A percentile compares a stretch with the other conserved stretches of the same genome.
These are phyloP conservation scores for Jackrogersella multiformis DNA, from an alignment of 495 filamentous ascomycete species.

Conservation along the genomic window DNA sequence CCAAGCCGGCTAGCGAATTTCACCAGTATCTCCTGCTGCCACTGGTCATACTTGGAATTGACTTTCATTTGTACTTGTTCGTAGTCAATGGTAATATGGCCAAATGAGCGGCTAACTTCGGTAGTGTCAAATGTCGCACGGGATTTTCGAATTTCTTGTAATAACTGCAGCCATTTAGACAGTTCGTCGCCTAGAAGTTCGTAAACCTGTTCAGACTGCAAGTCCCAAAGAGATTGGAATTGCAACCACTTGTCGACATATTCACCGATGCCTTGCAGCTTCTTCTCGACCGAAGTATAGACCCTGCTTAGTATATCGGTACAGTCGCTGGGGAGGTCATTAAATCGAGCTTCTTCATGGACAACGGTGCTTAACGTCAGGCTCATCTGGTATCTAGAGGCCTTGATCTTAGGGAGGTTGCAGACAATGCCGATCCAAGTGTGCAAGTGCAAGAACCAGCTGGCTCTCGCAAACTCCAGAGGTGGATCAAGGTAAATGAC, in stretches of 20 bases:
- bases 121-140: slow-evolving; percentile 95
- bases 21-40: slow-evolving; percentile 94
- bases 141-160: slow-evolving; percentile 94
- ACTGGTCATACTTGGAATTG: slow-evolving; percentile 98
- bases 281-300: slow-evolving; percentile 81
- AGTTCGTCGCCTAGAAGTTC: slow-evolving; percentile 90
- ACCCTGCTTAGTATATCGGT: slow-evolving; percentile 78
- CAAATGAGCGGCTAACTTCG: slow-evolving; percentile 88
- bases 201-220: slow-evolving; percentile 94
- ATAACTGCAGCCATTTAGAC: slow-evolving; percentile 88
- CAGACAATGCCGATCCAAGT: slow-evolving; percentile 92
- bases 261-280: slow-evolving; percentile 73
- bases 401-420: slow-evolving; percentile 90
- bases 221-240: slow-evolving; percentile 98
- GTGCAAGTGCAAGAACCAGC: slow-evolving; percentile 92
- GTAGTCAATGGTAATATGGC: slow-evolving; percentile 93
- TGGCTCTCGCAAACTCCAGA: slow-evolving; percentile 87
- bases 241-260: slow-evolving; percentile 98
- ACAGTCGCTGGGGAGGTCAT: slow-evolving; percentile 85
- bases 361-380: slow-evolving; percentile 67
- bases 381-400: slow-evolving; percentile 92
- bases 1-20: slow-evolving; percentile 92
- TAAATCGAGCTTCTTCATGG: slow-evolving; percentile 77
- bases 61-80: slow-evolving; percentile 98
- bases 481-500: slow-evolving; percentile 95